Evolutionary conservation across 2,329 filamentous ascomycete genomes (phyloP).

Genomic region (Phyllosticta citriasiana): DNA sequence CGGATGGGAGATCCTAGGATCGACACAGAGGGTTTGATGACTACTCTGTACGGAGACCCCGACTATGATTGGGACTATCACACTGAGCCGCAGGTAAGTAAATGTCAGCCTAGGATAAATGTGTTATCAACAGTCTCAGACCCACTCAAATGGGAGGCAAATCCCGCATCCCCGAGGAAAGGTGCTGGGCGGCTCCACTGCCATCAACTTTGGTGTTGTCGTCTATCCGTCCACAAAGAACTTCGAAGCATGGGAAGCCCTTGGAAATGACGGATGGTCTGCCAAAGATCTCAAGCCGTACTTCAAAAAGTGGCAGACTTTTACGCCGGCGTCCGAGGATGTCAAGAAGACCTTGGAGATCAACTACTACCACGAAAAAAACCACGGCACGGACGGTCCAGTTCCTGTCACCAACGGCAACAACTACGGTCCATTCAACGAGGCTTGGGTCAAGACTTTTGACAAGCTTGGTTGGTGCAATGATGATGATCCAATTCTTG

Average conservation of each 20-base stretch:
- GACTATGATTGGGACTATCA: conserved; percentile 24
- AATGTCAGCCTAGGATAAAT: neutral
- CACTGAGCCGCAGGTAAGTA: conserved; percentile 21
- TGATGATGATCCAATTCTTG: conserved; percentile 11
- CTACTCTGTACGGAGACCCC: conserved; percentile 17
- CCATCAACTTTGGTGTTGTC: conserved; percentile 20
- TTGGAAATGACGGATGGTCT: conserved; percentile 24
- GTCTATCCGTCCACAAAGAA: conserved; percentile 1
- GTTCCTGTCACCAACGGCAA: conserved; percentile 1
- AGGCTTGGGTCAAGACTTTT: conserved; percentile 13
- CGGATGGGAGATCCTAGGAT: conserved; percentile 19
- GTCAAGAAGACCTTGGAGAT: conserved; percentile 16
- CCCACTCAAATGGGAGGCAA: conserved; percentile 4
- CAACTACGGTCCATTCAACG: conserved; percentile 11
- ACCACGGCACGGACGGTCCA: conserved; percentile 10
- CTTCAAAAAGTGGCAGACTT: neutral
- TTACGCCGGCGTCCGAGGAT: neutral
- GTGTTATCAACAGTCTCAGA: neutral
- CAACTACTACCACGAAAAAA: conserved; percentile 11
- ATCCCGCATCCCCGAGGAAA: conserved; percentile 2
- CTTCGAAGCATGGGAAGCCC: conserved; percentile 4
- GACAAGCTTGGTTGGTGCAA: conserved; percentile 7
- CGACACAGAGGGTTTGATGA: conserved; percentile 18
- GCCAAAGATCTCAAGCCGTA: conserved; percentile 1
- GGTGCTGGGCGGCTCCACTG: conserved; percentile 17